Percentiles rank a stretch among this genome's conserved stretches.
Conservation (phyloP, 2,329 filamentous ascomycete species). For the Calonectria pseudoreteaudii region DNA sequence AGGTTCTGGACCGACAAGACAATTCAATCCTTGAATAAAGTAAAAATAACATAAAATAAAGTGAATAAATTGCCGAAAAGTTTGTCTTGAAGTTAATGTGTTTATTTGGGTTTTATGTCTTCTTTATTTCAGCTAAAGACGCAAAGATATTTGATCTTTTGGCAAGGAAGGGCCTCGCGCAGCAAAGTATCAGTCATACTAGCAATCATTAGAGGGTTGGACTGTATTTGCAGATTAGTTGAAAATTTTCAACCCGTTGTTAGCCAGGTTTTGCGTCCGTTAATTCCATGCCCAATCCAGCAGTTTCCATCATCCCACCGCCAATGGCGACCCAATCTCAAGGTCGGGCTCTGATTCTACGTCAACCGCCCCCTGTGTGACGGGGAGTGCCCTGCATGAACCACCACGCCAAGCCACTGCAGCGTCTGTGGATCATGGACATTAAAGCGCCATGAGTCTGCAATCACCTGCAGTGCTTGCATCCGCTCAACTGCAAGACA, state of each 20-base stretch:
- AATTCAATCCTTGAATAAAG: too few species aligned
- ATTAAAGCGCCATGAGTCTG: not conserved
- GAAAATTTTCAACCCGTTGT: not conserved
- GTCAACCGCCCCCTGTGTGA: not conserved
- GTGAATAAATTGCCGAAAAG: too few species aligned
- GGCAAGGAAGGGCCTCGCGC: too few species aligned
- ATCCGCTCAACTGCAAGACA: not conserved
- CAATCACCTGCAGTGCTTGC: not conserved
- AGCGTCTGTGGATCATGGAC: not conserved
- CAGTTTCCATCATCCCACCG: not conserved
- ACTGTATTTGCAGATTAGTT: not conserved
- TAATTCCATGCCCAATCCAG: not conserved
- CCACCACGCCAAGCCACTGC: not conserved
- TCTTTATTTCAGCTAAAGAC: too few species aligned
- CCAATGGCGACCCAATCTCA: not conserved
- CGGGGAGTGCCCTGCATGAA: slow-evolving; percentile 3
- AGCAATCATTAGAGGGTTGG: too few species aligned
- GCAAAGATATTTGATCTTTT: too few species aligned
- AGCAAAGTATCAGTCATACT: too few species aligned
- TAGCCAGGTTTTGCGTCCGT: not conserved
- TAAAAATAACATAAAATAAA: too few species aligned
- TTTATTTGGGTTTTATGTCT: too few species aligned
- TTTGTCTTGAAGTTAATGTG: too few species aligned
- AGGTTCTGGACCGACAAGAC: too few species aligned
- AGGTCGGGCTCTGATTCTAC: not conserved